Percentiles rank a stretch among this genome's conserved stretches.
Evolutionary conservation across 2,329 filamentous ascomycete species (phyloP).

Genomic region (Talaromyces marneffei): DNA sequence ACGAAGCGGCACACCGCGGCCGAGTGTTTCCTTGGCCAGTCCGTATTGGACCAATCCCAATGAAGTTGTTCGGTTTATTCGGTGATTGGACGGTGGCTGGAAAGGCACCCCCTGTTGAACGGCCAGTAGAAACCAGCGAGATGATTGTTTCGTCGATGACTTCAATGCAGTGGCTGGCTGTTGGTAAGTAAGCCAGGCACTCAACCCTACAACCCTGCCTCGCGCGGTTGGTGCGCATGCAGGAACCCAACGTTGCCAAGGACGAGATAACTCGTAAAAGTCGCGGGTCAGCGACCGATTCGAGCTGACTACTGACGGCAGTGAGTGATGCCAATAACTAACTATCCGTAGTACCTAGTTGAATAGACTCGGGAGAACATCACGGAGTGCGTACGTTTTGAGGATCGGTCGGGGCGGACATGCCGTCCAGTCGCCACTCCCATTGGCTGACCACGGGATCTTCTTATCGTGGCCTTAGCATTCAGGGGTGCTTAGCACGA

Average conservation of each 20-base stretch:
- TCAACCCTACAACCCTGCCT: not conserved
- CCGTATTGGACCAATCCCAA: not conserved
- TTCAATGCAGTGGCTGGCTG: conserved; percentile 1
- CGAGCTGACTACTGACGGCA: not conserved
- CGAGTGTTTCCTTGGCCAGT: not conserved
- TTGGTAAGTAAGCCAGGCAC: not conserved
- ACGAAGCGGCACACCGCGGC: not conserved
- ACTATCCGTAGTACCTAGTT: too few relatives aligned
- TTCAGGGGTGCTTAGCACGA: too few relatives aligned
- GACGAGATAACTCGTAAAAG: not conserved
- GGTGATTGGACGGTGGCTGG: not conserved
- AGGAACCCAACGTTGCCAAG: not conserved
- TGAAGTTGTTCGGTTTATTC: not conserved
- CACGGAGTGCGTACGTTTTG: not conserved
- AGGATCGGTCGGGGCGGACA: not conserved
- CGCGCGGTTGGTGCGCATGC: not conserved
- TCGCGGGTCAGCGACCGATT: not conserved
- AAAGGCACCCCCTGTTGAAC: not conserved
- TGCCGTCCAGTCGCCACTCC: not conserved
- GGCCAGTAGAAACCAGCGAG: not conserved
- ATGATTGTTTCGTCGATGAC: not conserved
- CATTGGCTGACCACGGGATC: not conserved
- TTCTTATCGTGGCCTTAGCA: conserved; percentile 4
- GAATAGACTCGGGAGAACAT: too few relatives aligned
- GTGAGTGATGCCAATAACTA: not conserved